Percentiles rank a stretch among this genome's conserved stretches.
Conservation (phyloP, 2,329 filamentous ascomycete species). For the Thielaviopsis populi region DNA sequence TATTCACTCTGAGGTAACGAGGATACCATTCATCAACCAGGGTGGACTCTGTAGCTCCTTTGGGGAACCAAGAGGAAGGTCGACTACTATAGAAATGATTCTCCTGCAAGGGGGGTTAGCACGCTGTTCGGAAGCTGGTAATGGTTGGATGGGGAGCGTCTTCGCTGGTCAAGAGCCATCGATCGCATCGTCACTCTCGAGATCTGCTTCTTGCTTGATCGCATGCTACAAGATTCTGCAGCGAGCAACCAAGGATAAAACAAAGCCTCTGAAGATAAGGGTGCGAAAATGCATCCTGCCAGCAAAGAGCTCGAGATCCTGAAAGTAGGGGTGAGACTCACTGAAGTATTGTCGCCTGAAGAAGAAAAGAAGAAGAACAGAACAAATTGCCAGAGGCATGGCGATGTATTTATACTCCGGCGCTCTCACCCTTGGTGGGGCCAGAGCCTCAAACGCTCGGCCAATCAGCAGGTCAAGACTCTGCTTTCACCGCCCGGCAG, state of each 20-base stretch:
- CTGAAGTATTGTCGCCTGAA: constrained; percentile 48
- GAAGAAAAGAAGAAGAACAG: constrained; percentile 37
- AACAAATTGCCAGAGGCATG: constrained; percentile 23
- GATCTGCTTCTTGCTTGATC: not conserved
- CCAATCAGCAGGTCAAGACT: not conserved
- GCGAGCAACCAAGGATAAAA: not conserved
- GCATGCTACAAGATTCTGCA: not conserved
- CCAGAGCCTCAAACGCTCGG: not conserved
- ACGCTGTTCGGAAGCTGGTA: not conserved
- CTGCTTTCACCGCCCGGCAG: constrained; percentile 18
- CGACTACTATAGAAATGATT: constrained; percentile 98
- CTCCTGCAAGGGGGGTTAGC: constrained; percentile 30
- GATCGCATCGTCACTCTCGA: not conserved
- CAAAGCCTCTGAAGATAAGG: not conserved
- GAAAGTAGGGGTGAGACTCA: constrained; percentile 27
- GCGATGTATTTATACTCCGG: constrained; percentile 30
- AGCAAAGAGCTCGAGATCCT: constrained; percentile 21
- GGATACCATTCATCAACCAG: constrained; percentile 88
- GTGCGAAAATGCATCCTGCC: not conserved
- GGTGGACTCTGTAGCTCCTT: constrained; percentile 85
- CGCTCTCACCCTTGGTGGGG: constrained; percentile 23
- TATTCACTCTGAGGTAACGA: constrained; percentile 81
- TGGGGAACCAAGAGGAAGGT: constrained; percentile 79
- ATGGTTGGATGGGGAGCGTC: not conserved
- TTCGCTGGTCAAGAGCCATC: not conserved